A percentile compares a stretch with the other conserved stretches of the same genome.
Evolutionary conservation across 345 rosid genomes (phyloP).

Genomic region (Balakata baccata): DNA sequence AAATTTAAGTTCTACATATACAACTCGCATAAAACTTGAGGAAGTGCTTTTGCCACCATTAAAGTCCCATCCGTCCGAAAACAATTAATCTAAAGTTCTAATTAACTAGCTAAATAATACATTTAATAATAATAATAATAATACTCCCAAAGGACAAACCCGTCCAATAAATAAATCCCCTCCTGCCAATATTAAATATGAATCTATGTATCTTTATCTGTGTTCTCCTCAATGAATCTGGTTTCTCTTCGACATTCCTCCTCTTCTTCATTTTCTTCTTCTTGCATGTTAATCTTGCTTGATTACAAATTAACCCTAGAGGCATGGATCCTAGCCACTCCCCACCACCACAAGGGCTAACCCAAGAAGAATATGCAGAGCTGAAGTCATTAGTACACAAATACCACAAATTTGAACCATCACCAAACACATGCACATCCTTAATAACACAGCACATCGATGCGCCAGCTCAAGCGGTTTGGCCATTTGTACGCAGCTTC

Average conservation of each 20-base stretch:
- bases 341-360: conserved; percentile 44
- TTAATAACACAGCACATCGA: conserved; percentile 69
- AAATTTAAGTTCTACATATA: too few species aligned
- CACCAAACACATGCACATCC: conserved; percentile 60
- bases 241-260: neutral
- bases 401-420: conserved; percentile 53
- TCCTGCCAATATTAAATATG: neutral
- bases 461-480: conserved; percentile 54
- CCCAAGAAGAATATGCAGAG: conserved; percentile 43
- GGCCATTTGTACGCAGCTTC: conserved; percentile 68
- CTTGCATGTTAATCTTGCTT: conserved; percentile 2
- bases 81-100: too few species aligned
- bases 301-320: neutral
- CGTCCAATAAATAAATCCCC: neutral
- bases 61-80: too few species aligned
- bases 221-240: neutral
- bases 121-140: too few species aligned
- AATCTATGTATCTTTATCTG: neutral
- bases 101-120: too few species aligned
- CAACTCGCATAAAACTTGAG: too few species aligned
- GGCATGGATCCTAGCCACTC: conserved; percentile 4
- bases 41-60: too few species aligned
- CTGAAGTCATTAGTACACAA: conserved; percentile 50
- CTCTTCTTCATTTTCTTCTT: neutral
- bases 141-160: conserved; percentile 1